Base-by-base conservation (phyloP, 2,329 filamentous ascomycete genomes). In the Dactylellina leptospora region DNA sequence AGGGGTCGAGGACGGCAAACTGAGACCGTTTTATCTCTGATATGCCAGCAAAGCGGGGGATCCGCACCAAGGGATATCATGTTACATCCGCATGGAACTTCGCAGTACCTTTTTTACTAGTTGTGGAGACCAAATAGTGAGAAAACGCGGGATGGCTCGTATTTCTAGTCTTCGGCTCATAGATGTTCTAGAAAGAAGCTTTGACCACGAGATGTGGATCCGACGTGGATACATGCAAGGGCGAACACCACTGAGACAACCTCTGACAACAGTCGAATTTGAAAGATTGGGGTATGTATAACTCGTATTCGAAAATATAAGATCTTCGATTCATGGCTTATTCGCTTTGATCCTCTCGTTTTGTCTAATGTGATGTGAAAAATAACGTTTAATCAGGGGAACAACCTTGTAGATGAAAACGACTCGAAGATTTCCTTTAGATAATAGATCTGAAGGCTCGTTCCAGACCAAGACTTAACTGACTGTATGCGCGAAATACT, bases 1-100 rank as follows among this genome's bases (percentile, higher is more conserved):
- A n/a, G n/a, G n/a, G n/a, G n/a, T n/a, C n/a, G n/a, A 16, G 18
- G 36, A 40, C 18, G 5, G 28, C 28, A 33, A n/a, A 33, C 11
- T 40, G 36, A 40, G 6, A 40, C 10, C 36, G 36, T 40, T 11
- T n/a, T 11, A 40, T 40, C 18, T 40, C 20, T 61, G 25, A 36
- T 22, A 56, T n/a, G 22, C 6, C 20, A 54, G 40, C 22, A 48
- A 55, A 58, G 66, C 50, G 66, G 66, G 58, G 66, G 66, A 71
- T 71, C 66, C 45, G 51, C 66, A 50, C 25, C 58, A 62, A 63
- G 66, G 66, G 53, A 55, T 53, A 48, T 28, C 13, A 28, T 44
- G 51, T 44, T 42, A 23, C 16, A 54, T 22, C 38, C 25, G 13
- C 9, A 22, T 20, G 16, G 8, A 23, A 47, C 3, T 1, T 47